Conservation (phyloP, 2,329 filamentous ascomycete genomes). For the Metarhizium guizhouense region DNA sequence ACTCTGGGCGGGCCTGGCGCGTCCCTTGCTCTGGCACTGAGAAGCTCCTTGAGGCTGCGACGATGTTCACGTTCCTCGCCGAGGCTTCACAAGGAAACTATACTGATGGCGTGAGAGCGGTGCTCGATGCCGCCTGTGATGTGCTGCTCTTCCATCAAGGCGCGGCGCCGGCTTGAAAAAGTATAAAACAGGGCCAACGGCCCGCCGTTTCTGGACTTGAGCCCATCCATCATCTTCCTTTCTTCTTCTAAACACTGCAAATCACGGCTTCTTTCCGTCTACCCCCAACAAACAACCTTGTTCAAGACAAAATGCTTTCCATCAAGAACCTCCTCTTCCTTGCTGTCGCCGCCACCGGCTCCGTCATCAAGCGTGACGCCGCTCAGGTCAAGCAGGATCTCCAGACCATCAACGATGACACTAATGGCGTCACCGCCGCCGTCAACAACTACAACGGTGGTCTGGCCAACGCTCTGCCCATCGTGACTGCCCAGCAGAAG, state of each 20-base stretch:
- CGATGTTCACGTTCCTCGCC: background rate
- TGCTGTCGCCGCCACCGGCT: slow-evolving; percentile 2
- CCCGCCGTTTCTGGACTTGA: no score
- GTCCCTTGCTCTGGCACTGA: background rate
- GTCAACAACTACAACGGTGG: background rate
- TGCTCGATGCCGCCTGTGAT: no score
- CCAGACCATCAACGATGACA: background rate
- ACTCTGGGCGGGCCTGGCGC: background rate
- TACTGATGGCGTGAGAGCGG: background rate
- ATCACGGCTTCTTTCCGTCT: background rate
- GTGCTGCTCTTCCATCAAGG: no score
- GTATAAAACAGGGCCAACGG: no score
- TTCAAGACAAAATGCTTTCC: slow-evolving; percentile 2
- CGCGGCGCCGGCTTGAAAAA: no score
- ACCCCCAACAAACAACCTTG: background rate
- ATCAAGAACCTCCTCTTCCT: slow-evolving; percentile 6
- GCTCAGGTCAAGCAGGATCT: background rate
- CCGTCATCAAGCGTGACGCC: slow-evolving; percentile 3
- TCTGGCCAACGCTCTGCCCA: background rate
- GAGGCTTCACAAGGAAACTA: slow-evolving; percentile 1
- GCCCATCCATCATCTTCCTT: no score
- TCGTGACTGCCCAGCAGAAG: background rate
- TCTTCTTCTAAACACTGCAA: background rate
- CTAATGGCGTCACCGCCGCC: background rate
- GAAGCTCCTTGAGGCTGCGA: background rate